phyloP scores from a whole-genome alignment of 805 yeast genomes.

The Saturnispora bothae region DNA sequence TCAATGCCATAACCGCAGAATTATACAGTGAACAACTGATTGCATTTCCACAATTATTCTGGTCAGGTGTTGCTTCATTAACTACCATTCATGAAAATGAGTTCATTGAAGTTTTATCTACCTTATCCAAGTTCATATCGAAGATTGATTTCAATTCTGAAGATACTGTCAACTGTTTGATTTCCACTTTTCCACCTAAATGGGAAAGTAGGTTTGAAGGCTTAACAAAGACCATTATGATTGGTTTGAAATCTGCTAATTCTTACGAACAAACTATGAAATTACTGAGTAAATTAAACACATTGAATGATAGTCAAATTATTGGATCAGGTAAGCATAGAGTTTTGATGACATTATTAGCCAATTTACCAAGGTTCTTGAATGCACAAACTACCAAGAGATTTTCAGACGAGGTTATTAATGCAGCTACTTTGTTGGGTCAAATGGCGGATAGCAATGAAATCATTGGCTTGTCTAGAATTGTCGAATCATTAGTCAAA shows the following conservation, averaged over 20 bases:
- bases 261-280: constrained; percentile 70
- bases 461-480: constrained; percentile 49
- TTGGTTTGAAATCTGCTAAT: constrained; percentile 73
- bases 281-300: constrained; percentile 61
- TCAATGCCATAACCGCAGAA: constrained; percentile 86
- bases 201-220: constrained; percentile 97
- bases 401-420: constrained; percentile 38
- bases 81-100: constrained; percentile 89
- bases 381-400: constrained; percentile 61
- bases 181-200: constrained; percentile 81
- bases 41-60: constrained; percentile 85
- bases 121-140: constrained; percentile 70
- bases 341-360: constrained; percentile 57
- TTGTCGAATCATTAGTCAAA: constrained; percentile 67
- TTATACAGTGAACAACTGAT: constrained; percentile 66
- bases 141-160: constrained; percentile 80
- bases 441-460: constrained; percentile 47
- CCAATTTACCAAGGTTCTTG: constrained; percentile 76
- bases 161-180: constrained; percentile 73
- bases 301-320: constrained; percentile 59
- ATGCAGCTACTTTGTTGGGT: constrained; percentile 47
- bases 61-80: constrained; percentile 90
- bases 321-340: constrained; percentile 66
- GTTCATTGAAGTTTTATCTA: constrained; percentile 76
- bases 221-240: constrained; percentile 63